phyloP scores from a whole-genome alignment of 2,329 filamentous ascomycete genomes.

The Chrysoporthe austroafricana region DNA sequence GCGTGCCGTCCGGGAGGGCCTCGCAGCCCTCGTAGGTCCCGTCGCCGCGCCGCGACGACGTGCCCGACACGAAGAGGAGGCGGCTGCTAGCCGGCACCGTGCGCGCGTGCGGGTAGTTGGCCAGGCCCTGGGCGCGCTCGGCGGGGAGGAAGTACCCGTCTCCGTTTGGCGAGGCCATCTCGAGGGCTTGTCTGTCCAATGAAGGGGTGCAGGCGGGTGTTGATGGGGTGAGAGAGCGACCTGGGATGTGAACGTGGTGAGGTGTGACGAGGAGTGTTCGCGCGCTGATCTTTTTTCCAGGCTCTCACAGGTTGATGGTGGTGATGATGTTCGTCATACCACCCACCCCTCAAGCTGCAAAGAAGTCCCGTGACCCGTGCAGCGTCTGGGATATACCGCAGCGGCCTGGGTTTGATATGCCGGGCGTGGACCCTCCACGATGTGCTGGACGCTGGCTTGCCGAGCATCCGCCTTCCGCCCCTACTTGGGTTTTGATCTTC shows the following conservation, averaged over 20 bases:
- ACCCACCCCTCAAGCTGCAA: neutral
- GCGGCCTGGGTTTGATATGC: neutral
- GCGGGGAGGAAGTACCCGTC: conserved; percentile 37
- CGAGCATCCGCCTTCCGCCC: conserved; percentile 27
- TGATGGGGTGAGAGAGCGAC: neutral
- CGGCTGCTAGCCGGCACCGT: conserved; percentile 33
- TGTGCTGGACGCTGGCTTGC: neutral
- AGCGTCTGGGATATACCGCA: neutral
- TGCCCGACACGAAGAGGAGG: conserved; percentile 40
- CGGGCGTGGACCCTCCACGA: neutral
- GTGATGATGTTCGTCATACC: neutral
- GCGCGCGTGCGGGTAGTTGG: conserved; percentile 42
- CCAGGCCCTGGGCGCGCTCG: conserved; percentile 38
- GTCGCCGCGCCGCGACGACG: conserved; percentile 39
- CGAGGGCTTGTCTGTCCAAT: neutral
- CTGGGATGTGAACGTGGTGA: neutral
- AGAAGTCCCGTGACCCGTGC: too few relatives aligned
- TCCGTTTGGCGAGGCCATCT: conserved; percentile 34
- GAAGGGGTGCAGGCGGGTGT: too few relatives aligned
- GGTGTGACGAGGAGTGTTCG: neutral
- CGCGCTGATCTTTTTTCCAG: neutral
- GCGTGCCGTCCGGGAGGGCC: conserved; percentile 32
- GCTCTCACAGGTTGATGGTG: too few relatives aligned
- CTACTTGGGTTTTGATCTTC: conserved; percentile 14
- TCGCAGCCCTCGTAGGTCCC: conserved; percentile 40